A percentile compares a stretch with the other conserved stretches of the same genome.
phyloP scores from a whole-genome alignment of 2,329 filamentous ascomycete genomes.

The Zymoseptoria pseudotritici region DNA sequence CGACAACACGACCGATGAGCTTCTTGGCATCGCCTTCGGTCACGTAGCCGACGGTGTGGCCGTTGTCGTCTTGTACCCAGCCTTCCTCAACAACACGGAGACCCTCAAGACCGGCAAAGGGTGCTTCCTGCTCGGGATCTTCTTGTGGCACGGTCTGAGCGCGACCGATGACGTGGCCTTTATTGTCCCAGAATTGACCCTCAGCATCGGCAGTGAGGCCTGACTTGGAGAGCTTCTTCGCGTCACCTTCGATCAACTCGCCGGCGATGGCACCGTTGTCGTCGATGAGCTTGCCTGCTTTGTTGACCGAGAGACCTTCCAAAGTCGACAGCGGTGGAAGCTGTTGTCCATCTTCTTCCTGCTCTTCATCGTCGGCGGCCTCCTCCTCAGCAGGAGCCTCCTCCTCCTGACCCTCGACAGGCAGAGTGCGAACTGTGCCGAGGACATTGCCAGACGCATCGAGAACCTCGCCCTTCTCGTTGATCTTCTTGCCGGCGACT shows the following conservation, averaged over 20 bases:
- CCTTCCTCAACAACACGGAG: conserved; percentile 44
- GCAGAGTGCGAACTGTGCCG: conserved; percentile 48
- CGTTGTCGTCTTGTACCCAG: conserved; percentile 44
- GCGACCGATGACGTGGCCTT: conserved; percentile 45
- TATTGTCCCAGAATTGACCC: conserved; percentile 48
- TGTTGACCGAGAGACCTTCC: conserved; percentile 44
- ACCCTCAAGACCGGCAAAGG: conserved; percentile 45
- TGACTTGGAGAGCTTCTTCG: conserved; percentile 47
- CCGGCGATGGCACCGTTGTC: conserved; percentile 40
- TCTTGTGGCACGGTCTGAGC: conserved; percentile 42
- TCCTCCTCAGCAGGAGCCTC: conserved; percentile 29
- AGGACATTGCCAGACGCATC: conserved; percentile 55
- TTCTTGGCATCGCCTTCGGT: conserved; percentile 46
- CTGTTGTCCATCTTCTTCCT: conserved; percentile 28
- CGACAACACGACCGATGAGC: conserved; percentile 43
- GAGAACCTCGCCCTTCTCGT: conserved; percentile 56
- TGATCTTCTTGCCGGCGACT: conserved; percentile 57
- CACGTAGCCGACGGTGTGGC: conserved; percentile 43
- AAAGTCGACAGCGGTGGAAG: conserved; percentile 44
- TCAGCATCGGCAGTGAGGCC: conserved; percentile 39
- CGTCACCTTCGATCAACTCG: conserved; percentile 44
- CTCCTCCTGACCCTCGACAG: conserved; percentile 28
- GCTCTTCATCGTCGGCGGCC: conserved; percentile 27
- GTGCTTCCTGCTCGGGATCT: conserved; percentile 41
- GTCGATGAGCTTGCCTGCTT: conserved; percentile 45